Evolutionary conservation across 2,329 filamentous ascomycete species (phyloP), one percentile per base, ranked within the genome.

Genomic region (Dactylellina haptotyla): DNA sequence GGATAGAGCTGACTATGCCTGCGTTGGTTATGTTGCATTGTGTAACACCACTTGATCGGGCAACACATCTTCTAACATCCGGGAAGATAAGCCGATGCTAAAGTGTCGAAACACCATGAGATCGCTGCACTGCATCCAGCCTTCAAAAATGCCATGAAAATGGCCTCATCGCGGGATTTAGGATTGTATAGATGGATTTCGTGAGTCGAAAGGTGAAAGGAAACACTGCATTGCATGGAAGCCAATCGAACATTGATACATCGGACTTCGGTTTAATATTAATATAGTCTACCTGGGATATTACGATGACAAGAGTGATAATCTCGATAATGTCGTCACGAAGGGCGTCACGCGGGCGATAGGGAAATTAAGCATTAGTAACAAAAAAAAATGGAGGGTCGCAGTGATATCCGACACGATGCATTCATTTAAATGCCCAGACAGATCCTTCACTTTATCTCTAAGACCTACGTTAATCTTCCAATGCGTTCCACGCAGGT

Each of bases 361-460:
- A 48, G 39, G 45, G 37, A 43, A 57, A 43, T 57, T 43, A 57
- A 34, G 6, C 32, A 46, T 20, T 46, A 20, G n/a, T 8, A 34
- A 34, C 6, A 46, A 9, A 34, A 34, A 34, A 34, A 34, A 34
- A 34, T 6, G 14, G 14, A 34, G 14, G 14, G 32, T 6, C 6
- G 32, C 32, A 14, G 14, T 34, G 32, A 6, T 14, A 34, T 6
- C 32, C 41, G 41, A 18, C 41, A 16, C n/a, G 41, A 18, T 45
- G 32, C 32, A 34, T 34, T 34, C 32, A 34, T 45, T 18, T 45
- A n/a, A 18, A 46, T 43, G 18, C n/a, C 14, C 37, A 23, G 6
- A 18, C 45, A 12, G 63, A 67, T 67, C 63, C 63, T 67, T 67
- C 63, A 67, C 63, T 10, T 39, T 18, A 28, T 26, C 14, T 1